Evolutionary conservation across 2,329 filamentous ascomycete species (phyloP).

Genomic region (Botrytis cinerea): DNA sequence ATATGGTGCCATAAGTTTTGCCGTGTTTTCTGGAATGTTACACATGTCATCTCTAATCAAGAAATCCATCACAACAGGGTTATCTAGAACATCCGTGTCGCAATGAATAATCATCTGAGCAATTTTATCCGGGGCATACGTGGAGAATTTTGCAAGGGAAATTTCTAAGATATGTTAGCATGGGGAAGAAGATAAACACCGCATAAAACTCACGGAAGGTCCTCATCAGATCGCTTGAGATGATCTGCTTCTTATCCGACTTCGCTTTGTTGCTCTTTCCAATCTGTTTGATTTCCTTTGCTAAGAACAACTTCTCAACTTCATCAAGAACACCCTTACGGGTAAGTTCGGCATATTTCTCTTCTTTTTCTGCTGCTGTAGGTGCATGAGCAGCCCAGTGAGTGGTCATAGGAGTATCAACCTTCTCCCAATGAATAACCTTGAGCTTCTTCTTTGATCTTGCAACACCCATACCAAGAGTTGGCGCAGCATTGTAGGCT

Average conservation of each 20-base stretch:
- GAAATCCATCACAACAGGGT: slow-evolving; percentile 94
- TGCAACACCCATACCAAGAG: slow-evolving; percentile 74
- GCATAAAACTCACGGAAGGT: slow-evolving; percentile 65
- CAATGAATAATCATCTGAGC: slow-evolving; percentile 95
- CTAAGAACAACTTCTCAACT: slow-evolving; percentile 95
- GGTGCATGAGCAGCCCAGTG: slow-evolving; percentile 89
- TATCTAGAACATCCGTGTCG: slow-evolving; percentile 84
- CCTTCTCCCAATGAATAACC: slow-evolving; percentile 98
- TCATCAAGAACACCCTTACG: slow-evolving; percentile 95
- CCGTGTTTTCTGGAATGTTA: slow-evolving; percentile 85
- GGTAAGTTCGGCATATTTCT: slow-evolving; percentile 92
- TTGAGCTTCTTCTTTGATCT: slow-evolving; percentile 99
- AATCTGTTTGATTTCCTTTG: slow-evolving; percentile 91
- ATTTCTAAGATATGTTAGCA: slow-evolving; percentile 59
- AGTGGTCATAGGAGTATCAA: slow-evolving; percentile 86
- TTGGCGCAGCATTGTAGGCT: slow-evolving; percentile 52
- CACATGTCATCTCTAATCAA: slow-evolving; percentile 89
- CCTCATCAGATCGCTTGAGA: slow-evolving; percentile 85
- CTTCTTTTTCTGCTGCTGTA: slow-evolving; percentile 85
- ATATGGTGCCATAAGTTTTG: slow-evolving; percentile 92
- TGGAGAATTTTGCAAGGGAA: slow-evolving; percentile 90
- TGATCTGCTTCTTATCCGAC: slow-evolving; percentile 97
- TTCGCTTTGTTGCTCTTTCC: slow-evolving; percentile 67
- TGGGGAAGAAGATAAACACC: not conserved
- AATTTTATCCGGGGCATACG: slow-evolving; percentile 78